Conservation (phyloP, 108 stramenopile species). For the Nannochloropsis granulata region DNA sequence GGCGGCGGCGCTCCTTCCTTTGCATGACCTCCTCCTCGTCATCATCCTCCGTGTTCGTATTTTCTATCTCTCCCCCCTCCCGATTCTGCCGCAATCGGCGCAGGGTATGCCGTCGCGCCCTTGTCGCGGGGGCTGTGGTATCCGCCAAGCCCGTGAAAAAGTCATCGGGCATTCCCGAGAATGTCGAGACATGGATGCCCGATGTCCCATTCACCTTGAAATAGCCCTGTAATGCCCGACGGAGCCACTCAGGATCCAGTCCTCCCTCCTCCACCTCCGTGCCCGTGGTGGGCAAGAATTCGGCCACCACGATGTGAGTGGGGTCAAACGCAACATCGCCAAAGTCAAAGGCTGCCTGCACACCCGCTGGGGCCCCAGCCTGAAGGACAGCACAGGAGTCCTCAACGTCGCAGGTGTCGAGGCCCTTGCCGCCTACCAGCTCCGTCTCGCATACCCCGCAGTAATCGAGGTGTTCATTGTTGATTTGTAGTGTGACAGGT, state of each 20-base stretch:
- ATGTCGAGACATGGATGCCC: background rate
- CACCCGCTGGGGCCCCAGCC: background rate
- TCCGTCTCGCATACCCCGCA: background rate
- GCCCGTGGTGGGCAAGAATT: background rate
- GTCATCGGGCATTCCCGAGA: background rate
- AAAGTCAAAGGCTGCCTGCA: background rate
- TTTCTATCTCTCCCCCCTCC: background rate
- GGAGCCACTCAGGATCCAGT: background rate
- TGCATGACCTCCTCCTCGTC: background rate
- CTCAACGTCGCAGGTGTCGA: background rate
- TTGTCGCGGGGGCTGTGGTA: background rate
- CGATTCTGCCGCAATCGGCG: background rate
- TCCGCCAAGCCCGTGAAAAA: background rate
- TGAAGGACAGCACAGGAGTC: background rate
- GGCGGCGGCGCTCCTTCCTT: background rate
- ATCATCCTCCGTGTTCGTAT: background rate
- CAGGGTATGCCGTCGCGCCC: background rate
- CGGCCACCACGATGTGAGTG: background rate
- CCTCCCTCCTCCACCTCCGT: background rate
- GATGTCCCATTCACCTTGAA: background rate
- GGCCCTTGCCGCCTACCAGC: background rate
- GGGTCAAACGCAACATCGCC: background rate
- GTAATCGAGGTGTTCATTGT: background rate
- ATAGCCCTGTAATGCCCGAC: background rate
- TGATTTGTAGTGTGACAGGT: background rate